A percentile compares a stretch with the other conserved stretches of the same genome.
Evolutionary conservation across 2,329 filamentous ascomycete genomes (phyloP).

Genomic region (Stagonosporopsis vannaccii): DNA sequence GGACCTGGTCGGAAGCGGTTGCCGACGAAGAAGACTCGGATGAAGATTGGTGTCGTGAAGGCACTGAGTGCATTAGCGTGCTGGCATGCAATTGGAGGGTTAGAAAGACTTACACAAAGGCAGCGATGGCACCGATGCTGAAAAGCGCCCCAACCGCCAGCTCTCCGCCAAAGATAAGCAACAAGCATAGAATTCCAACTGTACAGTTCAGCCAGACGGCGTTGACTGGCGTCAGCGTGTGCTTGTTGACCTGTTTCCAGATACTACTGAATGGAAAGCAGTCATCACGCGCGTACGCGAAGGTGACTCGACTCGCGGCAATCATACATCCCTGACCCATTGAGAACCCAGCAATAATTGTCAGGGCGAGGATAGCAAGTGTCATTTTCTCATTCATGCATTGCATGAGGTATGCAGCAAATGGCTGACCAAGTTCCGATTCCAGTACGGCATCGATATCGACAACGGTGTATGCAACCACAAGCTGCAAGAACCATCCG

Average conservation of each 20-base stretch:
- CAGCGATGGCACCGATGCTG: conserved; percentile 72
- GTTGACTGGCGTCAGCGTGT: conserved; percentile 72
- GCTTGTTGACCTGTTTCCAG: conserved; percentile 67
- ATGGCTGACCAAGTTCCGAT: conserved; percentile 72
- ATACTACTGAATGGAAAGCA: conserved; percentile 68
- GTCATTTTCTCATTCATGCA: conserved; percentile 67
- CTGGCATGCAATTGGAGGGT: neutral
- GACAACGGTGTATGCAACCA: conserved; percentile 75
- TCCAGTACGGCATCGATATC: conserved; percentile 66
- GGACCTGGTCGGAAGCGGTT: conserved; percentile 70
- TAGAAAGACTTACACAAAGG: conserved; percentile 60
- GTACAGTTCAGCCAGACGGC: conserved; percentile 71
- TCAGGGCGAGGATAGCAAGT: conserved; percentile 69
- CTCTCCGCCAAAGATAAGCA: conserved; percentile 70
- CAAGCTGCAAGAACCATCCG: conserved; percentile 77
- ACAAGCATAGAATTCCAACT: conserved; percentile 66
- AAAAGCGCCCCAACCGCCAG: conserved; percentile 73
- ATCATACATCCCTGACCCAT: conserved; percentile 80
- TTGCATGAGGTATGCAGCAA: conserved; percentile 73
- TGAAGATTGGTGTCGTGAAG: conserved; percentile 66
- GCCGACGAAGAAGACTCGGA: conserved; percentile 67
- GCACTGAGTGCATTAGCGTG: conserved; percentile 34
- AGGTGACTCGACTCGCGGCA: conserved; percentile 70
- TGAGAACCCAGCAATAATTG: conserved; percentile 72
- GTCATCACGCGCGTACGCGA: conserved; percentile 75